phyloP scores from a whole-genome alignment of 805 yeast genomes.

The Kuraishia molischiana region DNA sequence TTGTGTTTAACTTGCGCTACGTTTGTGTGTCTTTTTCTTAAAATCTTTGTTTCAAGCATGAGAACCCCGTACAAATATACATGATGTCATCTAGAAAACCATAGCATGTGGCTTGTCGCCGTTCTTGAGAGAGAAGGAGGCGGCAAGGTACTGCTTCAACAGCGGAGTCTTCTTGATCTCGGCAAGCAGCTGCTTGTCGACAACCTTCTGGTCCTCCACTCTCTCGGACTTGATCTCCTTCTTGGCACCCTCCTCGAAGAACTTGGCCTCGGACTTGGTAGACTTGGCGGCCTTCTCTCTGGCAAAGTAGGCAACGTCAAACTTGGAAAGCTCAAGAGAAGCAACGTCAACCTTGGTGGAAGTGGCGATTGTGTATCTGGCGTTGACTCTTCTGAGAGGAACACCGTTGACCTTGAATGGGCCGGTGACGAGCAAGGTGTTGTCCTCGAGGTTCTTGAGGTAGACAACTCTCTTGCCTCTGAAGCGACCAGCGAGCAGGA shows the following conservation, averaged over 20 bases:
- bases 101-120: slow-evolving; percentile 98
- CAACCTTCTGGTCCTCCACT: slow-evolving; percentile 91
- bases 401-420: slow-evolving; percentile 99
- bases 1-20: not conserved
- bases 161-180: slow-evolving; percentile 96
- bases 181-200: slow-evolving; percentile 85
- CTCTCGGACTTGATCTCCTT: slow-evolving; percentile 88
- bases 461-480: slow-evolving; percentile 99
- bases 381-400: slow-evolving; percentile 97
- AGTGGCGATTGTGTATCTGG: slow-evolving; percentile 98
- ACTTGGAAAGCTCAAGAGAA: slow-evolving; percentile 79
- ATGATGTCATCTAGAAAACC: slow-evolving; percentile 89
- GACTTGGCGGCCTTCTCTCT: slow-evolving; percentile 82
- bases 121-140: slow-evolving; percentile 92
- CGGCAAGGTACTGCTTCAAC: slow-evolving; percentile 91
- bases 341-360: slow-evolving; percentile 82
- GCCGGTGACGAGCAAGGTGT: slow-evolving; percentile 94
- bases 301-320: slow-evolving; percentile 91
- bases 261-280: slow-evolving; percentile 84
- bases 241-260: slow-evolving; percentile 75
- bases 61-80: no score
- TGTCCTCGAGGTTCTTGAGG: slow-evolving; percentile 95
- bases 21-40: no score
- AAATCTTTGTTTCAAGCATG: no score
- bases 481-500: slow-evolving; percentile 98